Evolutionary conservation across 2,329 filamentous ascomycete genomes (phyloP).

Genomic region (Hymenoscyphus salicellus): DNA sequence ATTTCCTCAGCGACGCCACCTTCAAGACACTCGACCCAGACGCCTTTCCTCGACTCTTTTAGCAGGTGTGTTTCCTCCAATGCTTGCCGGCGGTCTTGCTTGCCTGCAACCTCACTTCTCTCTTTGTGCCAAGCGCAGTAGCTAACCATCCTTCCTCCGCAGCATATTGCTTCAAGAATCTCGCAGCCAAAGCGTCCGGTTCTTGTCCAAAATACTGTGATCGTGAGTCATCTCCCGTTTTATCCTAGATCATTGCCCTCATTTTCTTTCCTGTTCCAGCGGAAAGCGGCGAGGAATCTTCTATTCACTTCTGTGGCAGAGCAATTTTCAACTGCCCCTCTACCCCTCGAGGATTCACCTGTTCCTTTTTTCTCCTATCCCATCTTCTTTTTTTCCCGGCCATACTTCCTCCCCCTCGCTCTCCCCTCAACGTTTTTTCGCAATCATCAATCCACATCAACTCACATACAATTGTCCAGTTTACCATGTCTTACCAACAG

Average conservation of each 20-base stretch:
- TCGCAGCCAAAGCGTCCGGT: conserved; percentile 16
- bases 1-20: neutral
- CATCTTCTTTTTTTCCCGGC: neutral
- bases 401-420: conserved; percentile 6
- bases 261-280: neutral
- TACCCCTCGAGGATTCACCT: conserved; percentile 6
- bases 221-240: conserved; percentile 20
- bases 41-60: conserved; percentile 13
- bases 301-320: neutral
- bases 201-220: conserved; percentile 28
- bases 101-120: neutral
- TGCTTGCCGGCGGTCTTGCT: neutral
- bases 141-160: conserved; percentile 16
- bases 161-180: conserved; percentile 22
- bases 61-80: conserved; percentile 22
- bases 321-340: conserved; percentile 2
- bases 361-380: neutral
- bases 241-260: neutral
- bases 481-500: conserved; percentile 39
- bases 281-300: neutral
- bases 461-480: conserved; percentile 26
- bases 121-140: conserved; percentile 3
- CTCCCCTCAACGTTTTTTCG: conserved; percentile 10
- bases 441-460: conserved; percentile 2
- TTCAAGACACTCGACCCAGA: neutral